Conservation (phyloP, 192 early-diverging fungal genomes). For the Coemansia sp. region DNA sequence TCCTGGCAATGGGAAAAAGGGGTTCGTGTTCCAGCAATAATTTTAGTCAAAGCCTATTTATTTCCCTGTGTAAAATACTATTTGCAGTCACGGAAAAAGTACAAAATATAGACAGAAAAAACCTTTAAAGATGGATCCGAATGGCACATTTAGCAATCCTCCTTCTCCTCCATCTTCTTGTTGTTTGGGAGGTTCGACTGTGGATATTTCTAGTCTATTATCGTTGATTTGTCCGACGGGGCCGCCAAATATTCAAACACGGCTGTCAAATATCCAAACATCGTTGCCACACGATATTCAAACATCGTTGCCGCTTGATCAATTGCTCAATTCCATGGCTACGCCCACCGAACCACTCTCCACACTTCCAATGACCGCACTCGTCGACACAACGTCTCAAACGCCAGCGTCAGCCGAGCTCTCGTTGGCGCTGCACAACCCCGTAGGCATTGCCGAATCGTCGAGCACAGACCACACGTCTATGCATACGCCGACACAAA, state of each 20-base stretch:
- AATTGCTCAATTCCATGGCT: background rate
- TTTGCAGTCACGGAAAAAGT: background rate
- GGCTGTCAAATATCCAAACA: background rate
- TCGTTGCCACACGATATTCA: no score
- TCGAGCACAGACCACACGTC: no score
- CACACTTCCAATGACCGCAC: background rate
- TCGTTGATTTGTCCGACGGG: background rate
- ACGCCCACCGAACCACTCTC: background rate
- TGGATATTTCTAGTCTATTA: constrained; percentile 4
- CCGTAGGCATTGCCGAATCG: no score
- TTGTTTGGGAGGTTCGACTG: background rate
- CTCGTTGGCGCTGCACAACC: background rate
- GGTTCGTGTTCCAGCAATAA: background rate
- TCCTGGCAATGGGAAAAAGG: background rate
- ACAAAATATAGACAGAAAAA: background rate
- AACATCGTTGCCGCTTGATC: background rate
- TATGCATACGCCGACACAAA: no score
- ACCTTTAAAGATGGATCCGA: constrained; percentile 8
- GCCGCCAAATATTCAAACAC: background rate
- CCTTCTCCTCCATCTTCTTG: background rate
- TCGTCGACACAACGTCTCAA: background rate
- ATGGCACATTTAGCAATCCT: background rate
- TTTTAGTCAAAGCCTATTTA: constrained; percentile 10
- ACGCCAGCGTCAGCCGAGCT: background rate
- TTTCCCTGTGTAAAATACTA: background rate